phyloP scores from a whole-genome alignment of 2,329 filamentous ascomycete species.

The Cladosporium cucumerinum region DNA sequence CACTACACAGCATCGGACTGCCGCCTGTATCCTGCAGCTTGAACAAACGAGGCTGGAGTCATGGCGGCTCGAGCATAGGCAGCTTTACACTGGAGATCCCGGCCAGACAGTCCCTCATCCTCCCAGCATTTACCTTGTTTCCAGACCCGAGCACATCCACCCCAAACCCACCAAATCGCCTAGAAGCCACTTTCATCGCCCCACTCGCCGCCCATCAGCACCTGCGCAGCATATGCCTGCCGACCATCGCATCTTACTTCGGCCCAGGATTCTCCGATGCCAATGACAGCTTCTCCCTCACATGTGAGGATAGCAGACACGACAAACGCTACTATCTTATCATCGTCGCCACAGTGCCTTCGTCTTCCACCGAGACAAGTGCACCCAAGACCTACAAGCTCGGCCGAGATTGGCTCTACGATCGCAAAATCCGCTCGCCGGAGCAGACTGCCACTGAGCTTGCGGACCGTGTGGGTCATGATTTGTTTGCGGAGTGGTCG shows the following conservation, averaged over 20 bases:
- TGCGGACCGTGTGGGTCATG: constrained; percentile 42
- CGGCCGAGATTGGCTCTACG: constrained; percentile 51
- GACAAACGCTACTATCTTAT: constrained; percentile 49
- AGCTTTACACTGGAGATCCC: constrained; percentile 49
- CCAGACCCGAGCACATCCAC: constrained; percentile 24
- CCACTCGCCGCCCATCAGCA: constrained; percentile 34
- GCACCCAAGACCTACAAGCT: constrained; percentile 40
- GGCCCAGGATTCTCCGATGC: neutral
- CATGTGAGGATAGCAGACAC: constrained; percentile 24
- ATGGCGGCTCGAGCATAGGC: constrained; percentile 47
- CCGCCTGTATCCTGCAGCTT: constrained; percentile 44
- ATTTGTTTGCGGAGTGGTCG: constrained; percentile 46
- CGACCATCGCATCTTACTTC: constrained; percentile 20
- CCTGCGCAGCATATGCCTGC: constrained; percentile 18
- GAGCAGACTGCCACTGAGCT: constrained; percentile 31
- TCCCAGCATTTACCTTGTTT: constrained; percentile 39
- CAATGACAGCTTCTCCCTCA: constrained; percentile 17
- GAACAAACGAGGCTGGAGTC: constrained; percentile 53
- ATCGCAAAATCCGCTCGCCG: constrained; percentile 32
- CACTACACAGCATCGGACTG: constrained; percentile 50
- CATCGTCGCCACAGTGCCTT: constrained; percentile 47
- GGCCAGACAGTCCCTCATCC: constrained; percentile 32
- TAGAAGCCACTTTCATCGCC: constrained; percentile 40
- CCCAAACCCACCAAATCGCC: constrained; percentile 22
- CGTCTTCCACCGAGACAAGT: constrained; percentile 18